These are phyloP conservation scores for Polygonum maritimum DNA, from an alignment of 148 eudicot species.

Conservation along the genomic window DNA sequence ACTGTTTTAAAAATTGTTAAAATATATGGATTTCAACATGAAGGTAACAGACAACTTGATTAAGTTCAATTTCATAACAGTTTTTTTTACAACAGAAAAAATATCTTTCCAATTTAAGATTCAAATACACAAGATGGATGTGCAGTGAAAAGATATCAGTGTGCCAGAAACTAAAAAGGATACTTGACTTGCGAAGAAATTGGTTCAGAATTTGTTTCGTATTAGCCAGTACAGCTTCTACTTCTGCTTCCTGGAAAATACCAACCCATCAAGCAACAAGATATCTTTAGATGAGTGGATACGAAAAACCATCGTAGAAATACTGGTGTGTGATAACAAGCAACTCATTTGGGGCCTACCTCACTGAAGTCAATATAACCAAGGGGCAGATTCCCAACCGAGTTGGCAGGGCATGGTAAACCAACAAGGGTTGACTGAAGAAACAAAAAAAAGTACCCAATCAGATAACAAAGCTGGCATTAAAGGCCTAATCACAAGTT, in stretches of 20 bases:
- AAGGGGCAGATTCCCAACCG: slow-evolving; percentile 89
- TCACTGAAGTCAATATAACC: slow-evolving; percentile 48
- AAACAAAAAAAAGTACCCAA: slow-evolving; percentile 13
- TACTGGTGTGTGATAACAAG: not conserved
- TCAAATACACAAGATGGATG: not conserved
- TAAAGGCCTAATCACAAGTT: not conserved
- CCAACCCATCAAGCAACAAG: slow-evolving; percentile 6
- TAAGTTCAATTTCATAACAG: slow-evolving; percentile 1
- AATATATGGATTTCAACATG: not conserved
- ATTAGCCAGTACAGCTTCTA: slow-evolving; percentile 93
- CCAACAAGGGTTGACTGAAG: slow-evolving; percentile 92
- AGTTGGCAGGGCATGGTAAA: slow-evolving; percentile 82
- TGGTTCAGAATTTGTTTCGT: slow-evolving; percentile 86
- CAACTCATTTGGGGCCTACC: slow-evolving; percentile 25
- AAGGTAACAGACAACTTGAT: not conserved
- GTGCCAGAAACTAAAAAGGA: slow-evolving; percentile 28
- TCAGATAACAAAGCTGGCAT: slow-evolving; percentile 19
- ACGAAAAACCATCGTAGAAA: not conserved
- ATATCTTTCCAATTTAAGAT: not conserved
- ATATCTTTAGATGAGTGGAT: not conserved
- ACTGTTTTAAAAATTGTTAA: not conserved
- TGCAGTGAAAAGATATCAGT: not conserved
- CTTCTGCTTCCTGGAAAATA: slow-evolving; percentile 67
- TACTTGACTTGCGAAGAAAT: slow-evolving; percentile 81
- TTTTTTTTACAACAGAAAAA: not conserved